phyloP scores from a whole-genome alignment of 1,284 basidiomycete genomes.

The Macrocybe sp. region DNA sequence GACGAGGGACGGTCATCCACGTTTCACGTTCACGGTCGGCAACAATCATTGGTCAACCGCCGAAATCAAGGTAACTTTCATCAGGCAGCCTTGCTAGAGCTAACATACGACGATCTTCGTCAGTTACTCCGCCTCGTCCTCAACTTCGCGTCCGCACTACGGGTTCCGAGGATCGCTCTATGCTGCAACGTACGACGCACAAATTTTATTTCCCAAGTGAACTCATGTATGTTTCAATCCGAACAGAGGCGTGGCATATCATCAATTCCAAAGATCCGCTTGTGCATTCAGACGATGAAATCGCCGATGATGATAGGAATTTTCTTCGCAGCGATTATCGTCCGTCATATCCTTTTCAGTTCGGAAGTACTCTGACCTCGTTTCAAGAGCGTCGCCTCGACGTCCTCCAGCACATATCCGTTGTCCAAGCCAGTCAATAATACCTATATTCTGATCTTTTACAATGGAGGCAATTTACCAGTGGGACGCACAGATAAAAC shows the following conservation, averaged over 20 bases:
- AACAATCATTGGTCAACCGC: constrained; percentile 14
- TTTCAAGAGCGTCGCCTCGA: constrained; percentile 1
- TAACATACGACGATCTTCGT: background rate
- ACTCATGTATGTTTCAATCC: constrained; percentile 5
- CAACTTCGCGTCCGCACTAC: background rate
- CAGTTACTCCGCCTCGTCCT: background rate
- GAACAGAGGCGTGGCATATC: constrained; percentile 66
- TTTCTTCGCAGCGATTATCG: constrained; percentile 55
- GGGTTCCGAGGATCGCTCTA: constrained; percentile 25
- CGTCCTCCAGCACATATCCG: background rate
- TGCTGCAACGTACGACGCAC: constrained; percentile 34
- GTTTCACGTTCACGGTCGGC: constrained; percentile 36
- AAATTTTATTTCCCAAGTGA: constrained; percentile 6
- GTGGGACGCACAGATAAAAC: too few relatives aligned
- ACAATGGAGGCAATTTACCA: too few relatives aligned
- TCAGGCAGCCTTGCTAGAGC: background rate
- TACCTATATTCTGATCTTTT: background rate
- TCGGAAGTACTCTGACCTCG: background rate
- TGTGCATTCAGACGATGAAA: constrained; percentile 59
- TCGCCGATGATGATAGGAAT: constrained; percentile 57
- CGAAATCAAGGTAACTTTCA: constrained; percentile 8
- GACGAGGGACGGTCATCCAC: constrained; percentile 33
- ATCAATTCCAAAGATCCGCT: constrained; percentile 59
- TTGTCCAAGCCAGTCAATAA: background rate
- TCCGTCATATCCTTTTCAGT: constrained; percentile 24